A percentile compares a stretch with the other conserved stretches of the same genome.
These are phyloP conservation scores for Citrus sp. DNA, from an alignment of 345 rosid species.

Conservation along the genomic window DNA sequence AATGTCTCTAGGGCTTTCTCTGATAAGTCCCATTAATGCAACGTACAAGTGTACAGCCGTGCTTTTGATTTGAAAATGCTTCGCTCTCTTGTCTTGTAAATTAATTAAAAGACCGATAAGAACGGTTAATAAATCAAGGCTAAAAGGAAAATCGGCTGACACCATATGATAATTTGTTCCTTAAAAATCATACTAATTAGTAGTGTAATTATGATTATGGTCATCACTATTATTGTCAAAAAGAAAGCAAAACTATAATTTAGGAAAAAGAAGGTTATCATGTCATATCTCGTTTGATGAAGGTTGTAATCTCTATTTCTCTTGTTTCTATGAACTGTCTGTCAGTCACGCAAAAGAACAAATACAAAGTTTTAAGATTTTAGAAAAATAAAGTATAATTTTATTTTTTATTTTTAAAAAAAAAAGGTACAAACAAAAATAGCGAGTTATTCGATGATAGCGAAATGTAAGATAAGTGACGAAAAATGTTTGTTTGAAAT, in stretches of 20 bases:
- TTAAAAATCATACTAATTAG: conserved; percentile 19
- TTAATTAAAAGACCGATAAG: conserved; percentile 9
- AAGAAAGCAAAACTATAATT: conserved; percentile 18
- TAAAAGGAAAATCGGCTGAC: neutral
- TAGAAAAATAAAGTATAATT: neutral
- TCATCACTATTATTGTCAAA: conserved; percentile 29
- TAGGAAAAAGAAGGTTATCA: conserved; percentile 32
- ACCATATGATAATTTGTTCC: conserved; percentile 14
- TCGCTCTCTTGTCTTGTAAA: neutral
- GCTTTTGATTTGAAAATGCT: conserved; percentile 5
- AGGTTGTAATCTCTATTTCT: conserved; percentile 23
- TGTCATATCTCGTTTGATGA: conserved; percentile 19
- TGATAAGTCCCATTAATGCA: conserved; percentile 32
- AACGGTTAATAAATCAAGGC: neutral
- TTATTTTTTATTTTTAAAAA: too few relatives aligned
- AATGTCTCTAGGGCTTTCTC: conserved; percentile 45
- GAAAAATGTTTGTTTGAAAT: conserved; percentile 40
- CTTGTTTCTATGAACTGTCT: conserved; percentile 35
- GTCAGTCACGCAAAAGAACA: conserved; percentile 28
- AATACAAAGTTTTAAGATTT: conserved; percentile 3
- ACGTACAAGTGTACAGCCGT: conserved; percentile 13
- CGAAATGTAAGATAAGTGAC: conserved; percentile 39
- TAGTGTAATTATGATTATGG: conserved; percentile 29
- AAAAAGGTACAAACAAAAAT: conserved; percentile 11
- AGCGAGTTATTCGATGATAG: conserved; percentile 51